Percentiles rank a stretch among this genome's conserved stretches.
phyloP scores from a whole-genome alignment of 2,329 filamentous ascomycete genomes.

The Paraphaeosphaeria sporulosa region DNA sequence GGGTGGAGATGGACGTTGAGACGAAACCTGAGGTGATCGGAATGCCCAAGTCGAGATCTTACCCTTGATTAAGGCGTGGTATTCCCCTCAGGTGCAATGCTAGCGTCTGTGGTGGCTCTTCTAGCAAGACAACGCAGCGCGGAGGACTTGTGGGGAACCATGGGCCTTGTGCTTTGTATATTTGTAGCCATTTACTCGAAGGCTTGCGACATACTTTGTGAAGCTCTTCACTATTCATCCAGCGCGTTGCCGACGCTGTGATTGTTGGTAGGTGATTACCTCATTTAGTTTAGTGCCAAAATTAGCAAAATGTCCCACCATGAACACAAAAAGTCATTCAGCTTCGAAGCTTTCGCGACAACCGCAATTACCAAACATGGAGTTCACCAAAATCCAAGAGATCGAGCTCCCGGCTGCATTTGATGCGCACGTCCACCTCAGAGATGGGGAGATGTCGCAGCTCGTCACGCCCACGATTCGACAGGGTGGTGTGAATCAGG shows the following conservation, averaged over 20 bases:
- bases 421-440: slow-evolving; percentile 61
- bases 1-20: slow-evolving; percentile 11
- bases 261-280: slow-evolving; percentile 2
- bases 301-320: slow-evolving; percentile 10
- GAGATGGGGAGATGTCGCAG: slow-evolving; percentile 61
- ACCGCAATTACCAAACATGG: slow-evolving; percentile 32
- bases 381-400: slow-evolving; percentile 52
- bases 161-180: neutral
- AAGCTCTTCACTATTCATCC: neutral
- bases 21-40: neutral
- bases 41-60: neutral
- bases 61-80: slow-evolving; percentile 2
- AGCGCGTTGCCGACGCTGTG: neutral
- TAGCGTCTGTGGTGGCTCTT: neutral
- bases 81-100: neutral
- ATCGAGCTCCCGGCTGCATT: slow-evolving; percentile 58
- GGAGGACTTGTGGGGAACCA: neutral
- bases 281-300: slow-evolving; percentile 4
- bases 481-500: slow-evolving; percentile 60
- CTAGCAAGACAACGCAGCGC: neutral
- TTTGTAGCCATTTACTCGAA: neutral
- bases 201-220: neutral
- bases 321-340: slow-evolving; percentile 11
- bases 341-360: slow-evolving; percentile 3
- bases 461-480: slow-evolving; percentile 60